Base-by-base conservation (phyloP, 2,329 filamentous ascomycete genomes). In the Cladosporium phlei region DNA sequence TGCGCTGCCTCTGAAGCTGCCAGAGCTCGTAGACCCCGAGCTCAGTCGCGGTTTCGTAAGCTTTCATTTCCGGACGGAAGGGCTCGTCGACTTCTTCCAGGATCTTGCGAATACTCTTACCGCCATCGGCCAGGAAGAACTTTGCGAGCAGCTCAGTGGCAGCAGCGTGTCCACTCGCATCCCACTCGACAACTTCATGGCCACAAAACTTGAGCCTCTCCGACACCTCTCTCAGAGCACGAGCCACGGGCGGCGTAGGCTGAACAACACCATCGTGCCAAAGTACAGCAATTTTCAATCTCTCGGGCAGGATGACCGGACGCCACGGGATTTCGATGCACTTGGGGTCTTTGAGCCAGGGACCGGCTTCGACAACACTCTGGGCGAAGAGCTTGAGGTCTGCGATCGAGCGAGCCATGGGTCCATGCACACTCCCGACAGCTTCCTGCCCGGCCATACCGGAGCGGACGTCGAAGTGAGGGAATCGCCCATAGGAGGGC, bases 391-490 rank as follows among this genome's bases (percentile, higher is more conserved):
- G 57, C 2, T 59, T 57, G 10, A 74, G 67, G 50, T 82, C 80
- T 5, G 68, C 67, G 0, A 85, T 63, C 0, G 73, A 75, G 21
- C 70, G 69, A 1, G 76, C 73, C 69, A 86, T 71, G 0, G 82
- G 82, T 0, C 82, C 82, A 52, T 83, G 82, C 25, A 84, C 78
- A 16, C 77, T 80, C 43, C 71, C 69, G 0, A 85, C 77, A 2
- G 79, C 77, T 60, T 85, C 82, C 57, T 85, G 81, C 2, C 82
- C 82, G 1, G 77, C 73, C 62, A 85, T 72, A 7, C 79, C 80
- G 1, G 77, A 80, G 32, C 77, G 55, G 9, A 69, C 70, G 21
- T 69, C 62, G 46, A 69, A 65, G 65, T 79, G 79, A 0, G 80
- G 78, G 54, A 83, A 83, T 7, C 80, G 72, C 8, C 79, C 79